Percentiles rank a stretch among this genome's conserved stretches.
Conservation (phyloP, 2,329 filamentous ascomycete species). For the Epicoccum nigrum region DNA sequence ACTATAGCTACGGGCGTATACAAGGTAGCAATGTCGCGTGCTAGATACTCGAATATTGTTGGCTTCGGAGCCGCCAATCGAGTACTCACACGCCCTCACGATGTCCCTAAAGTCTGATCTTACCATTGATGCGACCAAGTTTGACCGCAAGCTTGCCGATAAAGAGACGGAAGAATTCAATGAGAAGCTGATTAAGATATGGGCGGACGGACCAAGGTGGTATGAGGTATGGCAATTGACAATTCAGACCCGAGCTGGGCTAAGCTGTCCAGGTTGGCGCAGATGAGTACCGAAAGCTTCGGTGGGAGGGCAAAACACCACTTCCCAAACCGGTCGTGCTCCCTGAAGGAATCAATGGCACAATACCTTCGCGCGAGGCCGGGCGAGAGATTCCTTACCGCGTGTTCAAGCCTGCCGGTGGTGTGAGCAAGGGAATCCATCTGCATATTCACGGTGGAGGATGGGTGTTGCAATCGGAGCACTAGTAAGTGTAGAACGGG, state of each 20-base stretch:
- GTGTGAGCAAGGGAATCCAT: conserved; percentile 54
- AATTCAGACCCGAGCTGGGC: background rate
- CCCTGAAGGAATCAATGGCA: conserved; percentile 54
- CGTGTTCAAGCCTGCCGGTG: conserved; percentile 58
- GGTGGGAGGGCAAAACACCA: conserved; percentile 59
- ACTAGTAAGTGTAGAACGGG: conserved; percentile 38
- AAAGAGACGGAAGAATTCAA: conserved; percentile 55
- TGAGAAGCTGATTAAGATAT: conserved; percentile 51
- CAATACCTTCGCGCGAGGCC: conserved; percentile 59
- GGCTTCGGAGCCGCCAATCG: background rate
- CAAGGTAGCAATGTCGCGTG: conserved; percentile 6
- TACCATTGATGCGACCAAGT: conserved; percentile 51
- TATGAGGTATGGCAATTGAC: conserved; percentile 50
- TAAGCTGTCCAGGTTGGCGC: conserved; percentile 54
- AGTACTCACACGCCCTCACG: background rate
- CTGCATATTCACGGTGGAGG: conserved; percentile 64
- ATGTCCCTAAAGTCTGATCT: conserved; percentile 50
- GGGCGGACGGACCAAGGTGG: conserved; percentile 56
- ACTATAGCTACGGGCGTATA: conserved; percentile 1
- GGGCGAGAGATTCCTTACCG: conserved; percentile 60
- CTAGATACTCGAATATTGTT: background rate
- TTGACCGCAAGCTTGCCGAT: conserved; percentile 50
- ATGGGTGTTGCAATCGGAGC: conserved; percentile 53
- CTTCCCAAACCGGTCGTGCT: conserved; percentile 57
- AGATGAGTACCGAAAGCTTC: conserved; percentile 60